Conservation (phyloP, 495 filamentous ascomycete genomes). For the Elaphomyces granulatus region DNA sequence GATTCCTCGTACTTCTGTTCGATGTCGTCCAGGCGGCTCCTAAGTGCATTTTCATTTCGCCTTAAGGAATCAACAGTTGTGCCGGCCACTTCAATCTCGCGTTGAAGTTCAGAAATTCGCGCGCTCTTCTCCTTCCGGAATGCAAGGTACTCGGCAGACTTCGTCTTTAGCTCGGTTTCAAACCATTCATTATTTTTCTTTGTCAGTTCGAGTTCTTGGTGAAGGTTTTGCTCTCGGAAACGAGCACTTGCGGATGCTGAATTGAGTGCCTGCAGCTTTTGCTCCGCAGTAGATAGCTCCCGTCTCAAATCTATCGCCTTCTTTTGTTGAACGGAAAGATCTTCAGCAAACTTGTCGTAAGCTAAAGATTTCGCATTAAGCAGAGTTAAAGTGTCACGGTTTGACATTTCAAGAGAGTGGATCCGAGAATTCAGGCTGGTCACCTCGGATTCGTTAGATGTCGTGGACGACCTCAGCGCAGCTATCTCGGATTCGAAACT, state of each 20-base stretch:
- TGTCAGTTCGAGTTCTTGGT: slow-evolving; percentile 76
- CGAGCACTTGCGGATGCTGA: slow-evolving; percentile 61
- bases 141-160: slow-evolving; percentile 68
- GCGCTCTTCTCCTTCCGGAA: slow-evolving; percentile 90
- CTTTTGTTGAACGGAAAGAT: slow-evolving; percentile 74
- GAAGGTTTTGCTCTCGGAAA: slow-evolving; percentile 73
- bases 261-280: slow-evolving; percentile 64
- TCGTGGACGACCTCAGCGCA: slow-evolving; percentile 58
- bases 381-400: slow-evolving; percentile 73
- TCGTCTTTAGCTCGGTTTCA: slow-evolving; percentile 78
- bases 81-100: slow-evolving; percentile 69
- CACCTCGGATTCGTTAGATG: slow-evolving; percentile 61
- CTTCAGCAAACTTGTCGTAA: slow-evolving; percentile 73
- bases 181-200: slow-evolving; percentile 87
- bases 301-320: slow-evolving; percentile 72
- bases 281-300: slow-evolving; percentile 64
- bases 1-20: slow-evolving; percentile 77
- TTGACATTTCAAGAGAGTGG: slow-evolving; percentile 72
- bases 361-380: slow-evolving; percentile 79
- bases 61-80: slow-evolving; percentile 60
- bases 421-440: slow-evolving; percentile 65
- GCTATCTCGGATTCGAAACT: slow-evolving; percentile 70
- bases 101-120: slow-evolving; percentile 73
- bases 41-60: slow-evolving; percentile 63
- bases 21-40: slow-evolving; percentile 66